Base-by-base conservation (phyloP, 2,329 filamentous ascomycete genomes). In the Ceratocystis colombiana region DNA sequence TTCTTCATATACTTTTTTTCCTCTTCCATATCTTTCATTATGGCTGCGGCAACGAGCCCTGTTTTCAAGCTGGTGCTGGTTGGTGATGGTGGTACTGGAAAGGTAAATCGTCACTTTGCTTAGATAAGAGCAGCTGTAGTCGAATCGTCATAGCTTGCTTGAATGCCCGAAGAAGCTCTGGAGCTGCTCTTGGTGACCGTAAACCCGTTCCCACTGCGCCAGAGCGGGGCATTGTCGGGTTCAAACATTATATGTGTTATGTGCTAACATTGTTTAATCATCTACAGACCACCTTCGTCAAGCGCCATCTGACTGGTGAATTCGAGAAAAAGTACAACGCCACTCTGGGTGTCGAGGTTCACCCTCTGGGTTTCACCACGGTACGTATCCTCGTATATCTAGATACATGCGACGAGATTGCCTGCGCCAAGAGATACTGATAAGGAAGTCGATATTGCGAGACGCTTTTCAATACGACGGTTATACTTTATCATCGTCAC, bases 301-400 rank as follows among this genome's bases (percentile, higher is more conserved):
- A 99, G 88, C 94, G 94, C 77, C 94, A 99, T 82, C 86, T 97
- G 86, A 99, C 94, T 76, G 94, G 94, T 78, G 94, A 99, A 79
- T 99, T 99, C 77, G 94, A 99, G 83, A 99, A 99, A 89, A 99
- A 97, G 84, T 99, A 99, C 83, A 97, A 99, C 79, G 94, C 94
- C 74, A 99, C 94, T 69, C 90, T 99, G 71, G 94, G 94, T 88
- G 94, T 99, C 77, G 94, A 99, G 79, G 94, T 99, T 72, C 94
- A 99, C 84, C 94, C 94, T 78, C 90, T 99, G 71, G 89, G 87
- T 75, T 99, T 99, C 87, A 90, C 87, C 75, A 97, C 93, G 77
- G 92, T 97, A 90, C 82, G 90, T 83, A 73, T 57, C 62, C 33
- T 64, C 71, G 72, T 37, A n/a, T 41, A 41, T 41, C 37, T 41